Base-by-base conservation (phyloP, 2,329 filamentous ascomycete genomes). In the Tolypocladium capitatum region DNA sequence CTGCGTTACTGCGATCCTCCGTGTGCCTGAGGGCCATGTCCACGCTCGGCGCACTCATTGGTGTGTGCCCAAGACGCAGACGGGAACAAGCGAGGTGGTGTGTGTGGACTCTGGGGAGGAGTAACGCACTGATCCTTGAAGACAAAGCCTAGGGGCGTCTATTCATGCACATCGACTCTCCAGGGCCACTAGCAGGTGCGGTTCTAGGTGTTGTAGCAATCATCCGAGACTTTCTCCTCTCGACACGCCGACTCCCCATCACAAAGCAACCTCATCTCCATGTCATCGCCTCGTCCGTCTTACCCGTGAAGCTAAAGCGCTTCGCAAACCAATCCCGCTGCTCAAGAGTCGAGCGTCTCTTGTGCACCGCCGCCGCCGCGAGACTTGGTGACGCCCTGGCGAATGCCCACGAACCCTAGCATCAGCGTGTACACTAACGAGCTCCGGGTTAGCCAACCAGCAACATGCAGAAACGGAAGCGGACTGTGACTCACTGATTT, bases 371-470 rank as follows among this genome's bases (percentile, higher is more conserved):
- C 56, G 14, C 54, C 53, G 38, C 58, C 56, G n/a, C 54, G 47
- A 6, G 61, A 57, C 43, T 57, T 52, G 11, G 59, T 61, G 28
- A 68, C 51, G 33, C 61, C 63, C 57, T 77, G 73, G 21, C 74
- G 71, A 55, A 75, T 66, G 48, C 65, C 67, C 46, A 71, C 61
- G 46, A 76, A 64, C 41, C 73, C 73, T 51, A 74, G 71, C 60
- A 73, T 63, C 54, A 73, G 63, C 5, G 68, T 62, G 53, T 72
- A 75, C 58, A 70, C 74, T 74, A 46, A 5, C 41, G 42, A 35
- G 30, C 20, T 38, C 24, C 20, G 36, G 27, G 18, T 33, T 38
- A 38, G 48, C 30, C 24, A 41, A 9, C 14, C 14, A 4, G 21
- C 20, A 27, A n/a, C 11, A 9, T n/a, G 14, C 13, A n/a, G 20